Conservation (phyloP, 2,329 filamentous ascomycete genomes). For the Davidsoniella virescens region DNA sequence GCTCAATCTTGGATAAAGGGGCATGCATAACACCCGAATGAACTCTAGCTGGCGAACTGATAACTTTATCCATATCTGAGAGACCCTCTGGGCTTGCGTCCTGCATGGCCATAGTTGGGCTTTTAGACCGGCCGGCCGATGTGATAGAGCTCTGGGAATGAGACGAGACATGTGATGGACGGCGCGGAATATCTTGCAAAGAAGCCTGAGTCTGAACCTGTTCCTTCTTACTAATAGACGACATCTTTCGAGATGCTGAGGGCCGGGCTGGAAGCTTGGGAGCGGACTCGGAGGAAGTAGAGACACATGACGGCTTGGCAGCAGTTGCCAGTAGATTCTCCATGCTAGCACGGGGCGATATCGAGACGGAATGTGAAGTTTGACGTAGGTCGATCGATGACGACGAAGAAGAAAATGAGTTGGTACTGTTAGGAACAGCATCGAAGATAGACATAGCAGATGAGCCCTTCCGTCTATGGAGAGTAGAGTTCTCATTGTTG, state of each 20-base stretch:
- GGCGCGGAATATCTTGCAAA: background rate
- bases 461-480: conserved; percentile 7
- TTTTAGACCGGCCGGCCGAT: background rate
- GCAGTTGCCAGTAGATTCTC: conserved; percentile 6
- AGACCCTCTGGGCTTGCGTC: background rate
- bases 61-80: conserved; percentile 3
- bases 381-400: conserved; percentile 5
- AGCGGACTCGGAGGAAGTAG: background rate
- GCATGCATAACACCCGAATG: background rate
- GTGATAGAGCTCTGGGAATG: background rate
- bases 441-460: background rate
- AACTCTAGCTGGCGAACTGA: background rate
- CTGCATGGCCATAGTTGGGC: background rate
- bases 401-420: background rate
- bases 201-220: background rate
- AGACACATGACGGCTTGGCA: background rate
- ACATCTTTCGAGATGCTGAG: background rate
- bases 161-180: background rate
- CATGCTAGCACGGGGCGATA: conserved; percentile 6
- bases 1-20: conserved; percentile 2
- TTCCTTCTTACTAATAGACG: background rate
- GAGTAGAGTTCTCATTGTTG: conserved; percentile 21
- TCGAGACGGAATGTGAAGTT: conserved; percentile 1
- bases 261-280: conserved; percentile 3
- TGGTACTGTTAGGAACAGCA: too few species aligned